Evolutionary conservation across 345 rosid genomes (phyloP).

Genomic region (Hirschfeldia incana): DNA sequence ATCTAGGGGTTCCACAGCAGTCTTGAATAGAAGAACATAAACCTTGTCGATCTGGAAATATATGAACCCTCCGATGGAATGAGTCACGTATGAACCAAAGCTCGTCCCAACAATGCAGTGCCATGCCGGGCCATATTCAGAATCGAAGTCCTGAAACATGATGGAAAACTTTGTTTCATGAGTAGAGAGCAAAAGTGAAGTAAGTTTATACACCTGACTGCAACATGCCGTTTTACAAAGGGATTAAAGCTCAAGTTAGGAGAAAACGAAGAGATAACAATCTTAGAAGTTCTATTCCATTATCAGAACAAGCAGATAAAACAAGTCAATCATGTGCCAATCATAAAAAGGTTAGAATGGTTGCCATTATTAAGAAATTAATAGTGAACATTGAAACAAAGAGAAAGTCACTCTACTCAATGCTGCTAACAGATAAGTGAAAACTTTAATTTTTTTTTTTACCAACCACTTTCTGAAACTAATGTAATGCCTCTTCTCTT

Average conservation of each 20-base stretch:
- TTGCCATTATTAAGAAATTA: background rate
- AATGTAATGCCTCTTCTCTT: background rate
- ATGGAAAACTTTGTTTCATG: background rate
- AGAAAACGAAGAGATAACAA: background rate
- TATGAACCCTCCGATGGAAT: constrained; percentile 91
- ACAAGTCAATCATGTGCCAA: background rate
- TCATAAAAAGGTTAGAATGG: background rate
- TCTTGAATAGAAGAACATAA: constrained; percentile 90
- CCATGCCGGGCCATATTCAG: constrained; percentile 92
- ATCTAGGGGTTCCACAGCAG: constrained; percentile 87
- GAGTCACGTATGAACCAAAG: constrained; percentile 93
- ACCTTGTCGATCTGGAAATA: constrained; percentile 89
- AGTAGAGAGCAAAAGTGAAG: background rate
- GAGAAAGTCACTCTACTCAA: background rate
- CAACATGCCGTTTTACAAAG: background rate
- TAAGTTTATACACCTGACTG: background rate
- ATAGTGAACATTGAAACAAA: background rate
- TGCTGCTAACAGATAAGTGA: background rate
- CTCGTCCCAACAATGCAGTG: constrained; percentile 99
- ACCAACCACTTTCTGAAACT: background rate
- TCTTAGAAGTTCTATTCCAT: background rate
- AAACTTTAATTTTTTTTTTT: background rate
- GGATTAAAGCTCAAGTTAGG: background rate
- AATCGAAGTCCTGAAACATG: constrained; percentile 74
- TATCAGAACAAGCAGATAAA: background rate